Conservation (phyloP, 768 basidiomycete species). For the Leccinum pellstonianum region DNA sequence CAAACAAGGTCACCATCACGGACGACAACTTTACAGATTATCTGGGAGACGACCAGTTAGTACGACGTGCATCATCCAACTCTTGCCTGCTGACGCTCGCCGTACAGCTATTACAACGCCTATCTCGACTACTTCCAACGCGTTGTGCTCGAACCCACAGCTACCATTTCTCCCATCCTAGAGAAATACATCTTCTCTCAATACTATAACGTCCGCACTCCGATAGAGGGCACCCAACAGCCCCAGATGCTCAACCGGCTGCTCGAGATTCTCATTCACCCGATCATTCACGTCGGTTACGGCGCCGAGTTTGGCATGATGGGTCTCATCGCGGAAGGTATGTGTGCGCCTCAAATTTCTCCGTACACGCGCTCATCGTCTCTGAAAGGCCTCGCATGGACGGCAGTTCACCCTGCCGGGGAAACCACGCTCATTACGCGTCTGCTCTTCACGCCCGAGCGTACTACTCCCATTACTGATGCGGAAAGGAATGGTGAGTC, state of each 20-base stretch:
- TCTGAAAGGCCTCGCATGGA: too few species aligned
- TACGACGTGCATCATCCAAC: neutral
- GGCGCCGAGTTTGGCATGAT: constrained; percentile 64
- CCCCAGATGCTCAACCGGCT: constrained; percentile 62
- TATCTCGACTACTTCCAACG: constrained; percentile 33
- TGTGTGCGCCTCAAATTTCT: neutral
- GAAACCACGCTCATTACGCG: constrained; percentile 37
- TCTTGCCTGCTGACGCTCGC: neutral
- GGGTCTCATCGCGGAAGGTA: constrained; percentile 54
- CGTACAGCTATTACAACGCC: constrained; percentile 32
- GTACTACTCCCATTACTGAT: constrained; percentile 22
- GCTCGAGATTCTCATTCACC: constrained; percentile 60
- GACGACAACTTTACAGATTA: constrained; percentile 25
- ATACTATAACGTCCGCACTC: constrained; percentile 44
- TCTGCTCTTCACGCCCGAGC: constrained; percentile 27
- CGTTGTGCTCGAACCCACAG: constrained; percentile 29
- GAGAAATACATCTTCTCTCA: constrained; percentile 62
- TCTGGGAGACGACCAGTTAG: constrained; percentile 33
- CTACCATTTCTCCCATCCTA: constrained; percentile 38
- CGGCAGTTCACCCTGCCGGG: constrained; percentile 44
- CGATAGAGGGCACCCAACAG: constrained; percentile 25
- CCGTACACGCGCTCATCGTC: too few species aligned
- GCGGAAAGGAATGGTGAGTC: constrained; percentile 20
- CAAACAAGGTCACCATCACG: constrained; percentile 25
- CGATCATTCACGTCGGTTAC: constrained; percentile 62